Conservation (phyloP, 2,329 filamentous ascomycete species). For the Exophiala calicioides region DNA sequence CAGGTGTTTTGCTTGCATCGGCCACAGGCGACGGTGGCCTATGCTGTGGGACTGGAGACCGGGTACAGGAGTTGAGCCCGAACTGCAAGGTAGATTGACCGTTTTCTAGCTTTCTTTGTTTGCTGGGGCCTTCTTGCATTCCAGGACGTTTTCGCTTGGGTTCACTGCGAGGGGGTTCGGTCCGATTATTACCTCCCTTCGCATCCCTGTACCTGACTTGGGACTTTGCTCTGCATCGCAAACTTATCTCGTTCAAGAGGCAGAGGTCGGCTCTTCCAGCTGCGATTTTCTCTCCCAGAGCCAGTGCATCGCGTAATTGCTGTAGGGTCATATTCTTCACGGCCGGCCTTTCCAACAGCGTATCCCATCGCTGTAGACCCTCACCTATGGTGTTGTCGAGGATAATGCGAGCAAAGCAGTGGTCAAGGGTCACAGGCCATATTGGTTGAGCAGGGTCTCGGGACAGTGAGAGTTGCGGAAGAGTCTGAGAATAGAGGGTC, state of each 20-base stretch:
- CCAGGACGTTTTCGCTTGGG: neutral
- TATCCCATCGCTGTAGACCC: constrained; percentile 45
- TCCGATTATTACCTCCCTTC: neutral
- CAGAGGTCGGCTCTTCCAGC: constrained; percentile 41
- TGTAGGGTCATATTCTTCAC: constrained; percentile 45
- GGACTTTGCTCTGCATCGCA: constrained; percentile 41
- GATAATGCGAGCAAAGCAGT: constrained; percentile 32
- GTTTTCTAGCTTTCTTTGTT: constrained; percentile 6
- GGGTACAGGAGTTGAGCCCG: neutral
- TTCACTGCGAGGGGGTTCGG: too few species aligned
- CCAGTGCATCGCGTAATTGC: constrained; percentile 42
- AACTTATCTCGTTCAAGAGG: constrained; percentile 43
- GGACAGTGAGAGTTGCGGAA: constrained; percentile 30
- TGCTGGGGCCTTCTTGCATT: neutral
- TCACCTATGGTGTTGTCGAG: constrained; percentile 43
- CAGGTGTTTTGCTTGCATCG: too few species aligned
- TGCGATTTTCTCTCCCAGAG: constrained; percentile 41
- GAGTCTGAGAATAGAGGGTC: constrained; percentile 29
- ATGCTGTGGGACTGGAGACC: neutral
- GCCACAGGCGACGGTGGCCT: too few species aligned
- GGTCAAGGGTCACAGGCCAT: constrained; percentile 44
- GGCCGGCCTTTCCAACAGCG: constrained; percentile 45
- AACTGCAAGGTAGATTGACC: constrained; percentile 23
- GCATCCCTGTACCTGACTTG: constrained; percentile 23
- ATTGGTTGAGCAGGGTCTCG: constrained; percentile 34